These are phyloP conservation scores for Globisporangium cystogenes DNA, from an alignment of 352 stramenopile species.

Conservation along the genomic window DNA sequence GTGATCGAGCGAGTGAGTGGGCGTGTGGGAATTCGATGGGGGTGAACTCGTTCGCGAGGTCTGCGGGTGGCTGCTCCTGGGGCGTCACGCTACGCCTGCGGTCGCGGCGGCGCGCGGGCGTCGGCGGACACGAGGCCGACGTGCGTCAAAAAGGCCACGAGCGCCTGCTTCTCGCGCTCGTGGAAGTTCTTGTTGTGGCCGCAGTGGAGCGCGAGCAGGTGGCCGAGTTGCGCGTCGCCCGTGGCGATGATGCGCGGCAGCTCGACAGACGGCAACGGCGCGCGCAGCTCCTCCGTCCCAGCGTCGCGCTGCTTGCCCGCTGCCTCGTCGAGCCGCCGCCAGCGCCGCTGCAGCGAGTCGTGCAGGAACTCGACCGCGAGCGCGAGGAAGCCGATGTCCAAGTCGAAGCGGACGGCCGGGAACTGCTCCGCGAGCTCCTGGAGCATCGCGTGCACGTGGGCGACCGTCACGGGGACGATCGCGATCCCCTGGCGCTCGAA, in stretches of 20 bases:
- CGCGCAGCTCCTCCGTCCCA: neutral
- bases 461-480: conserved; percentile 56
- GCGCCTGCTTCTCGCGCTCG: conserved; percentile 60
- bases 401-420: conserved; percentile 59
- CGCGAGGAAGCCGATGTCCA: conserved; percentile 65
- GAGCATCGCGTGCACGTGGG: conserved; percentile 45
- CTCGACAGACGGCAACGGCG: conserved; percentile 9
- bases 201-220: conserved; percentile 68
- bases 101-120: neutral
- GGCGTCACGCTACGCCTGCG: neutral
- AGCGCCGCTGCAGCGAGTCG: conserved; percentile 52
- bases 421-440: conserved; percentile 54
- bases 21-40: neutral
- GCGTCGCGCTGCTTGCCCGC: neutral
- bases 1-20: neutral
- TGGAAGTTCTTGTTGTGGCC: conserved; percentile 85
- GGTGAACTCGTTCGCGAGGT: neutral
- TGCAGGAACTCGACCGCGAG: conserved; percentile 78
- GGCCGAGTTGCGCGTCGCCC: conserved; percentile 32
- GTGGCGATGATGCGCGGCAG: conserved; percentile 29
- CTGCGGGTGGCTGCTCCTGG: too few relatives aligned
- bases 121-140: conserved; percentile 26
- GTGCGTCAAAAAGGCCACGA: conserved; percentile 52
- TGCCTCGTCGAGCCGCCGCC: conserved; percentile 35
- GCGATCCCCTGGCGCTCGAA: conserved; percentile 68